These are phyloP conservation scores for Penicillium verhagenii DNA, from an alignment of 495 filamentous ascomycete species.

Conservation along the genomic window DNA sequence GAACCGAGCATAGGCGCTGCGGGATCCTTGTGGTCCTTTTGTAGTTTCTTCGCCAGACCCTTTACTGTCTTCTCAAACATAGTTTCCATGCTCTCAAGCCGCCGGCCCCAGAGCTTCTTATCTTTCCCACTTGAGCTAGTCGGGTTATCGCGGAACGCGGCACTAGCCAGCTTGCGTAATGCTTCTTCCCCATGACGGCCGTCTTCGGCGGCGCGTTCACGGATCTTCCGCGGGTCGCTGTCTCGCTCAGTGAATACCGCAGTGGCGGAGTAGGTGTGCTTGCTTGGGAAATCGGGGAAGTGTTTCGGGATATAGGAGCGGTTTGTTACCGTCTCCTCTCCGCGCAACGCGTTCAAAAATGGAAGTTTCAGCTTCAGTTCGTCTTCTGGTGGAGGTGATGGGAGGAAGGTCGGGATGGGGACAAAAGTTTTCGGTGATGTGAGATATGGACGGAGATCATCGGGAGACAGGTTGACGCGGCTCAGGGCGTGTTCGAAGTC, in stretches of 20 bases:
- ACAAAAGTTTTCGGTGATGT: conserved; percentile 33
- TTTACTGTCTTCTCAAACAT: conserved; percentile 52
- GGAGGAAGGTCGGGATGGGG: conserved; percentile 35
- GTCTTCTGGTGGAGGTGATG: conserved; percentile 48
- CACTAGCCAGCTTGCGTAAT: conserved; percentile 61
- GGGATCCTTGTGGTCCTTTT: conserved; percentile 19
- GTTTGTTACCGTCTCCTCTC: conserved; percentile 45
- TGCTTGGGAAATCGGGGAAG: conserved; percentile 69
- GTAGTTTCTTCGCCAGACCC: conserved; percentile 34
- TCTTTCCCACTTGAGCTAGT: conserved; percentile 35
- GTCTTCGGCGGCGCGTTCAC: conserved; percentile 71
- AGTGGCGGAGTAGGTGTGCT: conserved; percentile 70
- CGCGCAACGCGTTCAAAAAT: conserved; percentile 56
- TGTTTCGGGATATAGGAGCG: conserved; percentile 61
- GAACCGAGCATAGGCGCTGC: conserved; percentile 6
- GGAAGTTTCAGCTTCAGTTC: conserved; percentile 37
- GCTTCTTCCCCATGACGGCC: conserved; percentile 73
- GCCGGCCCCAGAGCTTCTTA: conserved; percentile 46
- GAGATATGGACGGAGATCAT: conserved; percentile 43
- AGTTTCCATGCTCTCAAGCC: conserved; percentile 44
- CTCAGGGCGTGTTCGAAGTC: conserved; percentile 69
- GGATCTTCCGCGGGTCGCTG: conserved; percentile 66
- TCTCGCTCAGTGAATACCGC: conserved; percentile 65
- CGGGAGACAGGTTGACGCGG: conserved; percentile 27
- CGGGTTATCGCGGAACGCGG: conserved; percentile 46